phyloP scores from a whole-genome alignment of 1,284 basidiomycete genomes.

The Microbotryum violaceum region DNA sequence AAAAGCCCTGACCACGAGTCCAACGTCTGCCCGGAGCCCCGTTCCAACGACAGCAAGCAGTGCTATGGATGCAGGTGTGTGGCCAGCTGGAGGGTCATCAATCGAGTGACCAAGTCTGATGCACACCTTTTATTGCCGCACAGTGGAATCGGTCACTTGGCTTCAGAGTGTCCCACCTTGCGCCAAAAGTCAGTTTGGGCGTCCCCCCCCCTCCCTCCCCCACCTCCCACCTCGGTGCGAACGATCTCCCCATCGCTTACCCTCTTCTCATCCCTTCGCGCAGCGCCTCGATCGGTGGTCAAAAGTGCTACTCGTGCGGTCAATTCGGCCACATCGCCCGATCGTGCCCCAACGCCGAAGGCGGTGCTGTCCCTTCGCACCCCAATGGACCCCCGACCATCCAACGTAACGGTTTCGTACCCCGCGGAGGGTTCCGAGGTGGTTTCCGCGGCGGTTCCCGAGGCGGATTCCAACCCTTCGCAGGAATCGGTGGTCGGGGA shows the following conservation, averaged over 20 bases:
- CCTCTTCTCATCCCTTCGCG: background rate
- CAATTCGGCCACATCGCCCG: constrained; percentile 62
- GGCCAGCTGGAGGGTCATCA: constrained; percentile 60
- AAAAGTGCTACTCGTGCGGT: constrained; percentile 6
- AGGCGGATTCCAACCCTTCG: background rate
- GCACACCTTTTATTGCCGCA: background rate
- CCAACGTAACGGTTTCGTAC: background rate
- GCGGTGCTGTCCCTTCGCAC: background rate
- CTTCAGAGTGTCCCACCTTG: constrained; percentile 75
- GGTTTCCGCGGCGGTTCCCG: constrained; percentile 8
- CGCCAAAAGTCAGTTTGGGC: constrained; percentile 41
- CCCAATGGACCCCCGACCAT: background rate
- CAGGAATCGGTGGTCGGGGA: background rate
- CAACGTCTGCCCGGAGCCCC: constrained; percentile 71
- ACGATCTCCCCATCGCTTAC: background rate
- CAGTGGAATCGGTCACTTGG: constrained; percentile 38
- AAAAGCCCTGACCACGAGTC: constrained; percentile 82
- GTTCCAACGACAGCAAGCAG: constrained; percentile 64
- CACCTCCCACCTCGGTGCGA: too few species aligned
- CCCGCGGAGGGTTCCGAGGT: background rate
- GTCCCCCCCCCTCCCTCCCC: background rate
- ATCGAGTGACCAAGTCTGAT: background rate
- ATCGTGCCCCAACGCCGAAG: constrained; percentile 47
- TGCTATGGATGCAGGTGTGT: constrained; percentile 60
- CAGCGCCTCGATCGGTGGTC: background rate